Evolutionary conservation across 495 filamentous ascomycete species (phyloP), one percentile per base, ranked within the genome.

Genomic region (Oidiodendron maius): DNA sequence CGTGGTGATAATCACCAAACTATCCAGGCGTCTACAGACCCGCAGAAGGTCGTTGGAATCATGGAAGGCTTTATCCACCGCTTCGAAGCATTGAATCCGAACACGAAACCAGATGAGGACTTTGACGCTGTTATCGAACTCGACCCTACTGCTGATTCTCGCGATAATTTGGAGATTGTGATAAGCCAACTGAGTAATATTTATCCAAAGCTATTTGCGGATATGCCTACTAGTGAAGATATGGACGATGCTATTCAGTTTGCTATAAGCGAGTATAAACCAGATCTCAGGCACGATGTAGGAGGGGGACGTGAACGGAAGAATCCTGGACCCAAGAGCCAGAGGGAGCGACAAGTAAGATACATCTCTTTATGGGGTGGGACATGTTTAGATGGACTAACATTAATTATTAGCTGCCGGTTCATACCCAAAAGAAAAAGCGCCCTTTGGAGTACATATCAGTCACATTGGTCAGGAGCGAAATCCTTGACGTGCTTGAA

Each of bases 1-100:
- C 87, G 93, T 12, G 93, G 93, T 0, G 89, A 99, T 64, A 97
- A 96, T 60, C 93, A 99, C 58, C 93, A 99, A 63, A 96, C 91
- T 10, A 99, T 99, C 57, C 90, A 91, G 49, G 87, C 91, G 3
- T 83, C 80, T 11, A 79, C 75, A 25, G 69, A 79, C 40, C 64
- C 67, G 30, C 64, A 70, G 12, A 88, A 95, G 61, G 81, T 91
- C 26, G 71, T 88, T 18, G 79, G 80, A 8, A 97, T 99, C 59
- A 97, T 99, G 93, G 84, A 96, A 52, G 89, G 89, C 28, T 99
- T 99, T 69, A 70, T 98, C 37, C 51, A 67, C 0, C 83, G 93
- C 13, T 99, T 96, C 62, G 83, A 97, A 64, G 76, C 80, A 3
- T 67, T 89, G 46, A 74, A 96, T 52, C 63, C 64, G 1, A 69